phyloP scores from a whole-genome alignment of 1,284 basidiomycete species.

The Hemileia vastatrix region DNA sequence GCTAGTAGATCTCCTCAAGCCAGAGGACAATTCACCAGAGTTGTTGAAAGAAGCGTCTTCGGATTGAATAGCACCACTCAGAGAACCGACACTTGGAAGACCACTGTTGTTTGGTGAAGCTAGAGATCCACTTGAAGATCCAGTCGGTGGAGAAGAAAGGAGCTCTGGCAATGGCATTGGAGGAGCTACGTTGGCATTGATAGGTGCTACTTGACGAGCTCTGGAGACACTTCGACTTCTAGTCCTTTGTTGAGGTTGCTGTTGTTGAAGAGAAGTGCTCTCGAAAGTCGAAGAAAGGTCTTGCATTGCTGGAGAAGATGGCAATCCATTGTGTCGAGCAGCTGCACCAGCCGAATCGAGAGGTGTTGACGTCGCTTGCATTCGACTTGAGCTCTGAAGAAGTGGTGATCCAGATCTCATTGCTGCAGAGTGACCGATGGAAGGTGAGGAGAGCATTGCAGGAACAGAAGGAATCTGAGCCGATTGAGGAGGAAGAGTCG shows the following conservation, averaged over 20 bases:
- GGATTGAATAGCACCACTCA: neutral
- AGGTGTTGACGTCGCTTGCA: neutral
- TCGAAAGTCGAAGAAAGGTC: neutral
- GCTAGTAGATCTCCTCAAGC: slow-evolving; percentile 4
- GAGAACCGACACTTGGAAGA: neutral
- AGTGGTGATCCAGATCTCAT: neutral
- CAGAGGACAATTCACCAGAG: neutral
- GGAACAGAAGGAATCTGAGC: neutral
- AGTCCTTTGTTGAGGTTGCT: neutral
- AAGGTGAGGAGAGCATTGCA: neutral
- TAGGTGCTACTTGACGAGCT: neutral
- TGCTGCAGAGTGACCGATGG: neutral
- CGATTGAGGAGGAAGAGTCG: neutral
- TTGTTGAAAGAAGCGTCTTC: neutral
- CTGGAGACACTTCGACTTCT: neutral
- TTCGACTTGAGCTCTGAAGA: neutral
- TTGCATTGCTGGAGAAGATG: neutral
- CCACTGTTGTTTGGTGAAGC: neutral
- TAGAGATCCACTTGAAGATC: neutral
- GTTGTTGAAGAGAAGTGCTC: neutral
- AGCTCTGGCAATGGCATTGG: neutral
- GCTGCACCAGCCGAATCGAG: neutral
- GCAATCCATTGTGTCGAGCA: neutral
- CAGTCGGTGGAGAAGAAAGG: neutral
- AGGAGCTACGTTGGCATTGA: neutral